These are phyloP conservation scores for Hortiboletus flavorubellus DNA, from an alignment of 768 basidiomycete genomes.

Conservation along the genomic window DNA sequence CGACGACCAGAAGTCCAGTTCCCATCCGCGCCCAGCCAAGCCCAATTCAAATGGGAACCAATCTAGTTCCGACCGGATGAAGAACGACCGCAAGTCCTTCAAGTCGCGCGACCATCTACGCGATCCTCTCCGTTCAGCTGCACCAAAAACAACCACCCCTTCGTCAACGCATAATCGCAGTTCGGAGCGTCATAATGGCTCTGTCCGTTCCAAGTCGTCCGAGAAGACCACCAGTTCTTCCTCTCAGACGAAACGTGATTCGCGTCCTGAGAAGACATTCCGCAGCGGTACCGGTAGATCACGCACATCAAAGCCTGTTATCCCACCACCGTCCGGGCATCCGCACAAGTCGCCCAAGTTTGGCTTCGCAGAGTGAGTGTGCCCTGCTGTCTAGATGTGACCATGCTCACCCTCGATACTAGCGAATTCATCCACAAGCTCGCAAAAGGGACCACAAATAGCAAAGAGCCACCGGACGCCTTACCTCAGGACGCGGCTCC, in stretches of 20 bases:
- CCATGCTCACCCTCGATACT: conserved; percentile 8
- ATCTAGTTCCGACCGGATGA: conserved; percentile 19
- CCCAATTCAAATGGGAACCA: conserved; percentile 10
- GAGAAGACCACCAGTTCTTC: conserved; percentile 9
- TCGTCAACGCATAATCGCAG: conserved; percentile 12
- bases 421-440: conserved; percentile 31
- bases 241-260: background rate
- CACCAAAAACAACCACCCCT: conserved; percentile 3
- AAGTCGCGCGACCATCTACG: conserved; percentile 24
- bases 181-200: conserved; percentile 9
- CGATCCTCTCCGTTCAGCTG: conserved; percentile 16
- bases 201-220: conserved; percentile 14
- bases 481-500: conserved; percentile 13
- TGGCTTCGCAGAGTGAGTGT: conserved; percentile 29
- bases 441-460: conserved; percentile 17
- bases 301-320: conserved; percentile 25
- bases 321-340: conserved; percentile 27
- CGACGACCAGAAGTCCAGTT: conserved; percentile 10
- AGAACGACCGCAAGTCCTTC: conserved; percentile 12
- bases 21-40: conserved; percentile 16
- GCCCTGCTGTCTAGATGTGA: background rate
- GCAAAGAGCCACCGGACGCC: background rate
- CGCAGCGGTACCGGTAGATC: conserved; percentile 14
- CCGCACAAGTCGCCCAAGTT: conserved; percentile 21
- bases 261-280: conserved; percentile 11